phyloP scores from a whole-genome alignment of 257 asterid genomes.

The Verbascum thapsus region DNA sequence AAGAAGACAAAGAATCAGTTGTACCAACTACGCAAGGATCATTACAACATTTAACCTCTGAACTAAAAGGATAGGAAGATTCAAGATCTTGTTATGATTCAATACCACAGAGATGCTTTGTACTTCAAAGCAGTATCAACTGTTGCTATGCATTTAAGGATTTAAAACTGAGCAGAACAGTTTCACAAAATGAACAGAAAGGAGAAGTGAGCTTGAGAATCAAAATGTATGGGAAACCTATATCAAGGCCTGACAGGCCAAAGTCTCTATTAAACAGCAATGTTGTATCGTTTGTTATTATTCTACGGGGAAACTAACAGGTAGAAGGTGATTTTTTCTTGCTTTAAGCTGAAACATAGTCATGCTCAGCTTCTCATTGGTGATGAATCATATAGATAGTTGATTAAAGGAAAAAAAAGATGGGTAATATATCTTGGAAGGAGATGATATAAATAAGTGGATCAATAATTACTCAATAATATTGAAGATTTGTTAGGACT shows the following conservation, averaged over 20 bases:
- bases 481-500: background rate
- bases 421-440: background rate
- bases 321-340: slow-evolving; percentile 1
- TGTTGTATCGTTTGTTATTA: background rate
- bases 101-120: slow-evolving; percentile 18
- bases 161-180: slow-evolving; percentile 18
- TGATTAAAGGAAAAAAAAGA: background rate
- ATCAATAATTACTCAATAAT: background rate
- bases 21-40: slow-evolving; percentile 9
- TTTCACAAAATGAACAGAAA: background rate
- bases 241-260: background rate
- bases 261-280: background rate
- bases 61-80: background rate
- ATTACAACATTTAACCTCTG: background rate
- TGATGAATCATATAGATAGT: slow-evolving; percentile 8
- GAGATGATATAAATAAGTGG: slow-evolving; percentile 9
- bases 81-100: slow-evolving; percentile 18
- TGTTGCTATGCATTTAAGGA: background rate
- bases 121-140: slow-evolving; percentile 15
- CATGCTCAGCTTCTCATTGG: background rate
- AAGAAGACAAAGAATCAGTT: background rate
- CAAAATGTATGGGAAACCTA: slow-evolving; percentile 12
- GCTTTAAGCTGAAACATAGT: slow-evolving; percentile 5
- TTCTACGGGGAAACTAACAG: background rate
- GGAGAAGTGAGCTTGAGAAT: slow-evolving; percentile 15